Evolutionary conservation across 371 early-diverging fungal genomes (phyloP), one percentile per base, ranked within the genome.

Genomic region (Haplosporangium sp.): DNA sequence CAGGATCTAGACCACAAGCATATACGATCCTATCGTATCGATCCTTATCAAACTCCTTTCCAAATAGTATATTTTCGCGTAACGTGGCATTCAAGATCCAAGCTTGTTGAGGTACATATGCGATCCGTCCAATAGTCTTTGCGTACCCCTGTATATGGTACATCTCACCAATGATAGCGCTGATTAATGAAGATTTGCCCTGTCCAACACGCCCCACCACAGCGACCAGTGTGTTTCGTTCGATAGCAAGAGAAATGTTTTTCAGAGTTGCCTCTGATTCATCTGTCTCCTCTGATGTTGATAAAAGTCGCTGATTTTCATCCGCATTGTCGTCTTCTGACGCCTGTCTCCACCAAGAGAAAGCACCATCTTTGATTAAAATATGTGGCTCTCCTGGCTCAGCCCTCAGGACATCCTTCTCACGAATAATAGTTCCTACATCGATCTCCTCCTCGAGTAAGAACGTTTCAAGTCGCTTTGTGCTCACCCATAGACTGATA

Each of bases 11-110:
- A 0, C 94, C 94, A 17, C 91, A 89, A 84, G 86, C 86, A 67
- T 83, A 82, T 0, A 94, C 50, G 2, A 89, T 87, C 4, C 83
- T 72, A 4, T 93, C 84, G 74, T 97, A 99, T 48, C 92, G 94
- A 15, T 85, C 85, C 20, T 85, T 85, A 55, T 96, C 94, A 72
- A 85, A 94, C 4, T 87, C 88, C 72, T 86, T 83, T 10, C 98
- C 98, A 90, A 99, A 98, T 11, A 95, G 77, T 73, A 98, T 94
- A 79, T 98, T 98, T 40, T 97, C 96, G 27, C 94, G 88, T 7
- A 99, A 66, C 1, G 96, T 93, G 34, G 93, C 92, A 72, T 96
- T 96, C 91, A 95, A 90, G 47, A 99, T 93, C 97, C 97, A 98
- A 20, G 98, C 90, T 52, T 85, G 90, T 77, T 98, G 97, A 19